Evolutionary conservation across 176 grass and related monocot species (phyloP), one percentile per base, ranked within the genome.

Genomic region (Neostapfia colusana): DNA sequence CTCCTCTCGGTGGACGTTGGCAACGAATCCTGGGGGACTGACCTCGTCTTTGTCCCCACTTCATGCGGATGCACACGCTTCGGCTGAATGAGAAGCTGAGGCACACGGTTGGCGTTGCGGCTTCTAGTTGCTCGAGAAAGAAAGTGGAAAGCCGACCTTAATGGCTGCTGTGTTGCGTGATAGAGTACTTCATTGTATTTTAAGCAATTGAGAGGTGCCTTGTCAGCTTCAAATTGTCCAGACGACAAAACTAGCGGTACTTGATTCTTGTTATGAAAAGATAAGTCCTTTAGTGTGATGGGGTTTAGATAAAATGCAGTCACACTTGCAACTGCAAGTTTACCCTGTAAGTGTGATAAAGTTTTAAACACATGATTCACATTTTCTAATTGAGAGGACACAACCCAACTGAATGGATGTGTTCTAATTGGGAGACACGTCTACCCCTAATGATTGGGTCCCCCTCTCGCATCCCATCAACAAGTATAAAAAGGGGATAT

Each of bases 121-220:
- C 0, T 18, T 55, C 26, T 17, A 31, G 69, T 13, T 53, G 8
- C 9, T 37, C 10, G 5, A 36, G 68, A 57, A 57, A 57, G 54
- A 12, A 57, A 57, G 54, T 21, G 12, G 54, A 57, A 57, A 49
- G 69, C 9, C 44, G 42, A 76, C 40, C 14, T 75, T 49, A 43
- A 63, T 15, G 16, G 28, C 18, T 49, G 73, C 60, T 24, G 42
- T 76, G 3, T 77, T 64, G 74, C 74, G 74, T 77, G 74, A 44
- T 63, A 20, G 8, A 55, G 25, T 45, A 25, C 13, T 17, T 14
- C 15, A 34, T 35, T 34, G 40, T 10, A n/a, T n/a, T 54, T 10
- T 44, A 36, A 42, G 26, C 54, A 60, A 56, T 8, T 2, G 5
- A 44, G 60, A 45, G 4, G 10, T 28, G 40, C 24, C 53, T 58